These are phyloP conservation scores for Triangularia setosa DNA, from an alignment of 2,329 filamentous ascomycete species.

Conservation along the genomic window DNA sequence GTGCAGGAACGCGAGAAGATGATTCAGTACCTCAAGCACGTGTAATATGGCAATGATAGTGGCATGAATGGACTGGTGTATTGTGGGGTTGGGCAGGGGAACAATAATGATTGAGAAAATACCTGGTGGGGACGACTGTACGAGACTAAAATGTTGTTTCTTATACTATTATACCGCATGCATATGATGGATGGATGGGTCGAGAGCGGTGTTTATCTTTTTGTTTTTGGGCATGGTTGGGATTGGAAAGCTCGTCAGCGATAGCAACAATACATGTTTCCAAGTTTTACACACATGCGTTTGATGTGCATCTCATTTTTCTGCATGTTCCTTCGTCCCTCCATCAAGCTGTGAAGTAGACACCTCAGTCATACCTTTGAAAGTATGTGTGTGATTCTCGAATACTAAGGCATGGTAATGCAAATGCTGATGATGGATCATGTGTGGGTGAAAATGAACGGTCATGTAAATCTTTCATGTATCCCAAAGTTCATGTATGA, in stretches of 20 bases:
- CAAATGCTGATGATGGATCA: neutral
- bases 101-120: neutral
- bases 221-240: neutral
- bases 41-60: constrained; percentile 7
- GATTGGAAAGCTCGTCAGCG: neutral
- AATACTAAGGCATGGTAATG: neutral
- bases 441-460: too few species aligned
- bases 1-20: constrained; percentile 84
- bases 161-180: neutral
- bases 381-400: too few species aligned
- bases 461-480: neutral
- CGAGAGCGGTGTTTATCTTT: neutral
- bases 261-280: neutral
- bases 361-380: too few species aligned
- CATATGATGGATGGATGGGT: neutral
- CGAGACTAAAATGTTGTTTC: neutral
- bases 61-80: neutral
- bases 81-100: neutral
- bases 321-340: too few species aligned
- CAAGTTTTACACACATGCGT: neutral
- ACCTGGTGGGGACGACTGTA: neutral
- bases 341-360: too few species aligned
- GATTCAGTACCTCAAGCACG: constrained; percentile 50
- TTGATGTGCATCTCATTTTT: too few species aligned
- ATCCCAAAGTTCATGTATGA: accelerated